Evolutionary conservation across 2,329 filamentous ascomycete genomes (phyloP).

Genomic region (Aspergillus proliferans): DNA sequence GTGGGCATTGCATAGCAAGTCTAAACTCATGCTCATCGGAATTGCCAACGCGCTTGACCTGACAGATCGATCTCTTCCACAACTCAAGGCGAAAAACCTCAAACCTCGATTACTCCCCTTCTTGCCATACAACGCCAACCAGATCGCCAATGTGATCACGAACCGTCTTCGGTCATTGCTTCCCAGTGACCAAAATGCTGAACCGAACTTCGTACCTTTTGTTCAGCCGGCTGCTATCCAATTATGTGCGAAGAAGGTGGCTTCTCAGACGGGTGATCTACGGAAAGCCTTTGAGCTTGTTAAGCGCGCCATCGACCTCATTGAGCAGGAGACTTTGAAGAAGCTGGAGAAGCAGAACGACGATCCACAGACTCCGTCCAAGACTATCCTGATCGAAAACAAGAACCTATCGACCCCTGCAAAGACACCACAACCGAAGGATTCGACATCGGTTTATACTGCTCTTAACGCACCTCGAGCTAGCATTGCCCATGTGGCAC

Average conservation of each 20-base stretch:
- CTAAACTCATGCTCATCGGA: conserved; percentile 75
- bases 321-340: conserved; percentile 75
- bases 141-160: conserved; percentile 83
- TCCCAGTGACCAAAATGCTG: conserved; percentile 36
- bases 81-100: conserved; percentile 84
- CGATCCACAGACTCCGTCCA: conserved; percentile 58
- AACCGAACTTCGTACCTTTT: conserved; percentile 67
- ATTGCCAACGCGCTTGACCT: conserved; percentile 95
- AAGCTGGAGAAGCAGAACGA: conserved; percentile 59
- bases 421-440: conserved; percentile 31
- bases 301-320: conserved; percentile 77
- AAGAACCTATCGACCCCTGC: conserved; percentile 59
- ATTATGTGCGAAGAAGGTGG: conserved; percentile 89
- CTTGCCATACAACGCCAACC: conserved; percentile 78
- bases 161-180: conserved; percentile 72
- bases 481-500: conserved; percentile 83
- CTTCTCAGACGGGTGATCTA: conserved; percentile 86
- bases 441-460: conserved; percentile 52
- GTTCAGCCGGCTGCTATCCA: conserved; percentile 91
- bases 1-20: conserved; percentile 80
- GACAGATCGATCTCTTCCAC: conserved; percentile 88
- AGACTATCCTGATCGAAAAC: conserved; percentile 74
- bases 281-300: conserved; percentile 95
- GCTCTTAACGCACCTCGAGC: conserved; percentile 77
- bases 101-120: conserved; percentile 88